Conservation (phyloP, 768 basidiomycete genomes). For the Rubroboletus pulcherrimus region DNA sequence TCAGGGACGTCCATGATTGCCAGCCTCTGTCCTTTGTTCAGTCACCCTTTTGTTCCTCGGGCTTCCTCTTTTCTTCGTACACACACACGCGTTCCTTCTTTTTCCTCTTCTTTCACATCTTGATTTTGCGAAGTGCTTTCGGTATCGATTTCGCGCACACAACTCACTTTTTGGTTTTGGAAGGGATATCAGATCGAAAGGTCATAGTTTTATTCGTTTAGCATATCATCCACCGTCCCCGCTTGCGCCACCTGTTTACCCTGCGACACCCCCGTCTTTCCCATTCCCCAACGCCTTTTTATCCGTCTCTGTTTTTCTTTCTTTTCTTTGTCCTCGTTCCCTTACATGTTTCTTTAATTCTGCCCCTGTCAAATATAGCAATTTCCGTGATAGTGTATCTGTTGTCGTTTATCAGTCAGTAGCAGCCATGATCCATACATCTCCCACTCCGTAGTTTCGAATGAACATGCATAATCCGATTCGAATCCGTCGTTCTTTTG, state of each 20-base stretch:
- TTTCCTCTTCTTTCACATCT: not conserved
- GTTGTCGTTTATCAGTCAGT: not conserved
- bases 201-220: conserved; percentile 8
- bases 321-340: not conserved
- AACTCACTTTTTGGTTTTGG: conserved; percentile 4
- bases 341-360: not conserved
- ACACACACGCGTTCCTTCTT: no score
- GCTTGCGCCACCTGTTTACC: not conserved
- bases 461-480: conserved; percentile 5
- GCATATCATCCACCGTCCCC: conserved; percentile 9
- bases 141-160: conserved; percentile 5
- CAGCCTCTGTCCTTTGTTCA: not conserved
- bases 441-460: not conserved
- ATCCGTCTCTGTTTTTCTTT: not conserved
- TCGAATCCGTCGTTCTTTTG: no score
- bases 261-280: conserved; percentile 13
- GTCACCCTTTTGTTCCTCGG: not conserved
- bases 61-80: not conserved
- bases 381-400: conserved; percentile 18
- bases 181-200: not conserved
- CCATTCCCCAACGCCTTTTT: not conserved
- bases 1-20: conserved; percentile 10
- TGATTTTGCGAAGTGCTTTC: conserved; percentile 11
- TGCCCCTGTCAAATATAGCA: conserved; percentile 10
- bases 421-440: not conserved